phyloP scores from a whole-genome alignment of 2,329 filamentous ascomycete genomes.

The Lizonia empirigonia region DNA sequence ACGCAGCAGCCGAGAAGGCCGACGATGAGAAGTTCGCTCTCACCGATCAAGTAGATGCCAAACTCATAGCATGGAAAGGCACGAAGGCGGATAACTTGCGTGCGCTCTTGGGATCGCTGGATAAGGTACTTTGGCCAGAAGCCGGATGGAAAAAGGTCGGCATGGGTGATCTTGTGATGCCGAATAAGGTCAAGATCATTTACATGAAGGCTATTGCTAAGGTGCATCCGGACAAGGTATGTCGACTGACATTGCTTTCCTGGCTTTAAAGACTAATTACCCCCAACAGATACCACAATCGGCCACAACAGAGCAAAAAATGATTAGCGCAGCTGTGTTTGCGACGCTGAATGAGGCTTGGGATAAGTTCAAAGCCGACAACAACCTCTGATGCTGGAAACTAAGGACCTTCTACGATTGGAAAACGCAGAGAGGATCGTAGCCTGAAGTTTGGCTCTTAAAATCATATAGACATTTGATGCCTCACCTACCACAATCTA shows the following conservation, averaged over 20 bases:
- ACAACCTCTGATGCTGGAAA: constrained; percentile 44
- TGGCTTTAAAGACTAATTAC: constrained; percentile 1
- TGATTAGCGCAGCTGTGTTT: constrained; percentile 70
- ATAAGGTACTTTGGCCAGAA: constrained; percentile 87
- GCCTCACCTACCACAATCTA: too few species aligned
- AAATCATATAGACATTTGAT: neutral
- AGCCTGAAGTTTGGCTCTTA: too few species aligned
- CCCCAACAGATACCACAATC: constrained; percentile 59
- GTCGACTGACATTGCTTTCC: neutral
- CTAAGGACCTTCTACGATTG: too few species aligned
- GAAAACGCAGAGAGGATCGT: too few species aligned
- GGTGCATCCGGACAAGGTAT: constrained; percentile 97
- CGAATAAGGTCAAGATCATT: constrained; percentile 92
- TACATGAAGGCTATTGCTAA: constrained; percentile 99
- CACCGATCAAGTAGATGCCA: constrained; percentile 81
- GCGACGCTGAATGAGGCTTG: constrained; percentile 70
- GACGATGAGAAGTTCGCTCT: constrained; percentile 94
- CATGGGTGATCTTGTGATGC: constrained; percentile 88
- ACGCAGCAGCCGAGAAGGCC: constrained; percentile 80
- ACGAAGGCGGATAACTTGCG: constrained; percentile 93
- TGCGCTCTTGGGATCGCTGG: constrained; percentile 83
- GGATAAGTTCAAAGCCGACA: constrained; percentile 71
- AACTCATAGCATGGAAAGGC: constrained; percentile 79
- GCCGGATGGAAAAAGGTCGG: constrained; percentile 97
- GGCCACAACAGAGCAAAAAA: constrained; percentile 70